Conservation (phyloP, 2,329 filamentous ascomycete species). For the Talaromyces pinophilus region DNA sequence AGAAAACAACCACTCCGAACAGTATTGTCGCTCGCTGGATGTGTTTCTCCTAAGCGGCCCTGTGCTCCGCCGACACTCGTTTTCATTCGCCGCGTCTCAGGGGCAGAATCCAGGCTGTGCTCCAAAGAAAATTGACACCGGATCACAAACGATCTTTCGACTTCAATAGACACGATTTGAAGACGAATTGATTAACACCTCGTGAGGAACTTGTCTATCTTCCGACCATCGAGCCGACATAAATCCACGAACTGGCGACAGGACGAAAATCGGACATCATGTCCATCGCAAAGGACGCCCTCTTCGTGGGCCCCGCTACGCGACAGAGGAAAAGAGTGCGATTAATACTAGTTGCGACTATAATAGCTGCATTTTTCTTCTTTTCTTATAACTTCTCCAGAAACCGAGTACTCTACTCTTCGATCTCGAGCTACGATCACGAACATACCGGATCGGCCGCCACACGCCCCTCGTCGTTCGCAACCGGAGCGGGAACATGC, state of each 20-base stretch:
- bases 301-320: slow-evolving; percentile 15
- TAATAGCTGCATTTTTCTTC: slow-evolving; percentile 19
- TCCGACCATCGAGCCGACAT: background rate
- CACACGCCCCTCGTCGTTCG: background rate
- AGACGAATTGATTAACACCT: background rate
- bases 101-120: slow-evolving; percentile 1
- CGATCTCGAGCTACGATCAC: slow-evolving; percentile 3
- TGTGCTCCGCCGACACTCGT: slow-evolving; percentile 18
- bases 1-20: slow-evolving; percentile 57
- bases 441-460: background rate
- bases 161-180: background rate
- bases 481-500: slow-evolving; percentile 13
- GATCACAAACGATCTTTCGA: background rate
- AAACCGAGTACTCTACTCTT: slow-evolving; percentile 12
- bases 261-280: slow-evolving; percentile 3
- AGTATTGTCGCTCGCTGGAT: slow-evolving; percentile 78
- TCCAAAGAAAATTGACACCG: background rate
- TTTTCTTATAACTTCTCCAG: slow-evolving; percentile 20
- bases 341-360: slow-evolving; percentile 11
- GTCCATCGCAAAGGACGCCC: slow-evolving; percentile 18
- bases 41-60: slow-evolving; percentile 58
- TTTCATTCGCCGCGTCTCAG: slow-evolving; percentile 11
- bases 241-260: background rate
- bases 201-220: background rate
- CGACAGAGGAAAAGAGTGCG: slow-evolving; percentile 21